Base-by-base conservation (phyloP, 2,329 filamentous ascomycete species). In the Blumeria hordei region DNA sequence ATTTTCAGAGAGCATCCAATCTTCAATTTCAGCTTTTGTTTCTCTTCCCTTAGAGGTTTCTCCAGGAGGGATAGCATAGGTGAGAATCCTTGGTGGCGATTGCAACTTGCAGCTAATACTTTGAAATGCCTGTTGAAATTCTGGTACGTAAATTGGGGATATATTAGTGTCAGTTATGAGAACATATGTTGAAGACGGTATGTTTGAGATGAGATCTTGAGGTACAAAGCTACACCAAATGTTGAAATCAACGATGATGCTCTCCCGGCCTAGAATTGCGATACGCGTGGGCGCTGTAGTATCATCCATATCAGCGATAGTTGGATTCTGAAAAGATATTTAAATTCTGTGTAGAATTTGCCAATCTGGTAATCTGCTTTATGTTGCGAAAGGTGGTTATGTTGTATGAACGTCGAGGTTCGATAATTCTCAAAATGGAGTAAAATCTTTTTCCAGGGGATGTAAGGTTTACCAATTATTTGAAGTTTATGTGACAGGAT, bases 161-260 rank as follows among this genome's bases (percentile, higher is more conserved):
- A 98, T 78, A 66, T 96, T 96, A 49, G 88, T 94, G 70, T 98
- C 92, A 68, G 92, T 96, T 64, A 98, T 85, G 58, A 98, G 81
- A 57, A 96, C 83, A 67, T 96, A 98, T 58, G 90, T 96, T 16
- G 88, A 93, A 18, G 88, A 92, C 53, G 76, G 69, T 58, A 92
- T 73, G 66, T 83, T 85, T 55, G 75, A 70, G 59, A 96, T 73
- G 56, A 98, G 75, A 69, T 98, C 90, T 61, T 80, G 70, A 54
- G 81, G 80, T 59, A 96, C 81, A 66, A 85, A 92, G 65, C 76
- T 76, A 59, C 82, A 77, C 86, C 88, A 95, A 55, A 98, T 77
- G 60, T 83, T 86, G 67, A 94, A 87, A 66, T 95, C 87, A 64
- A 95, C 82, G 59, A 95, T 74, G 62, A 98, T 96, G 64, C 83